These are phyloP conservation scores for Dichotomopilus funicola DNA, from an alignment of 2,329 filamentous ascomycete species.

Conservation along the genomic window DNA sequence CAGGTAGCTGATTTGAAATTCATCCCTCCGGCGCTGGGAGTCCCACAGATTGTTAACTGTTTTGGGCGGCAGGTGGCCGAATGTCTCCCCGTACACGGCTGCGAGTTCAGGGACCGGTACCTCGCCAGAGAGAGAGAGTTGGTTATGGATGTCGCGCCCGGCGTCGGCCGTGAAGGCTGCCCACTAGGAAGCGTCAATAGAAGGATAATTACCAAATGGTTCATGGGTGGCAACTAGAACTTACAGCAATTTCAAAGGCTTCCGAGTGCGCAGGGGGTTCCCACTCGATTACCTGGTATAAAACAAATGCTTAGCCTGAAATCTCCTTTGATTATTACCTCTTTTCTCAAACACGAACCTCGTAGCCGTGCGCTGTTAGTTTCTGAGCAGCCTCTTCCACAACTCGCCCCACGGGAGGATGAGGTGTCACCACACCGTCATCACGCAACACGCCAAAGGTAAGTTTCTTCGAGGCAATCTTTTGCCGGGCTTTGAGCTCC, in stretches of 20 bases:
- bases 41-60: background rate
- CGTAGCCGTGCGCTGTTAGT: background rate
- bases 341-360: background rate
- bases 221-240: background rate
- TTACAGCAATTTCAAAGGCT: background rate
- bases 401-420: background rate
- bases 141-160: background rate
- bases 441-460: background rate
- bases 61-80: background rate
- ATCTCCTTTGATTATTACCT: background rate
- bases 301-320: too few species aligned
- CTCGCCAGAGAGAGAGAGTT: background rate
- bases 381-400: background rate
- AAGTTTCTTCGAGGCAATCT: background rate
- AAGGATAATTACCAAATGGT: background rate
- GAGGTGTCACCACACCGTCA: background rate
- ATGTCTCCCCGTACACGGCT: background rate
- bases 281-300: background rate
- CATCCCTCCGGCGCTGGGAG: background rate
- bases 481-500: background rate
- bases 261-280: background rate
- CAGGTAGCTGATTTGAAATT: background rate
- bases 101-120: background rate
- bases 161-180: background rate
- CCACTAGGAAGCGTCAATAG: background rate